Evolutionary conservation across 257 asterid genomes (phyloP).

Genomic region (Fraxinus cuspidata): DNA sequence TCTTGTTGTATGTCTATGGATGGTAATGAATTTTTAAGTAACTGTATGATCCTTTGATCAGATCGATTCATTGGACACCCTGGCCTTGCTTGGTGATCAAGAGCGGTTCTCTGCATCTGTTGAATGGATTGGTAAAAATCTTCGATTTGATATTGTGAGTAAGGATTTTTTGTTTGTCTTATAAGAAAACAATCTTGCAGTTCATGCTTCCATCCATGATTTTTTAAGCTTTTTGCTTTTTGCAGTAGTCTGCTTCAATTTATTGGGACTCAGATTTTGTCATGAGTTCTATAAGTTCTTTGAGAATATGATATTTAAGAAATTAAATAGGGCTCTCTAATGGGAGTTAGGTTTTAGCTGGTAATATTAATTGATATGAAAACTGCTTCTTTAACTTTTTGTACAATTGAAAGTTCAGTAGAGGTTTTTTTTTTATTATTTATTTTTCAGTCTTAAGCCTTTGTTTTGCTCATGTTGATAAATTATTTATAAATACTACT

Average conservation of each 20-base stretch:
- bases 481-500: no score
- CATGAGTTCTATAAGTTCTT: neutral
- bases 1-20: constrained; percentile 17
- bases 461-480: neutral
- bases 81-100: constrained; percentile 93
- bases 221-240: neutral
- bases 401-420: neutral
- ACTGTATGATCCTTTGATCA: constrained; percentile 33
- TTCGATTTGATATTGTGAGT: constrained; percentile 99
- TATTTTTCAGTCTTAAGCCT: neutral
- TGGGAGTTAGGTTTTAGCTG: neutral
- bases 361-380: neutral
- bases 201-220: neutral
- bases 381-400: neutral
- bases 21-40: constrained; percentile 1
- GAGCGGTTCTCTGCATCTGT: constrained; percentile 79
- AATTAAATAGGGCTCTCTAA: neutral
- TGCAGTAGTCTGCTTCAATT: neutral
- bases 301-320: constrained; percentile 2
- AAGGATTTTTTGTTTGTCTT: constrained; percentile 38
- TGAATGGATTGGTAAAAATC: constrained; percentile 99
- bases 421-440: neutral
- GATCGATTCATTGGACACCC: constrained; percentile 94
- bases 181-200: constrained; percentile 22
- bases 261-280: neutral